Percentiles rank a stretch among this genome's conserved stretches.
These are phyloP conservation scores for Apophysomyces variabilis DNA, from an alignment of 371 early-diverging fungal genomes.

Conservation along the genomic window DNA sequence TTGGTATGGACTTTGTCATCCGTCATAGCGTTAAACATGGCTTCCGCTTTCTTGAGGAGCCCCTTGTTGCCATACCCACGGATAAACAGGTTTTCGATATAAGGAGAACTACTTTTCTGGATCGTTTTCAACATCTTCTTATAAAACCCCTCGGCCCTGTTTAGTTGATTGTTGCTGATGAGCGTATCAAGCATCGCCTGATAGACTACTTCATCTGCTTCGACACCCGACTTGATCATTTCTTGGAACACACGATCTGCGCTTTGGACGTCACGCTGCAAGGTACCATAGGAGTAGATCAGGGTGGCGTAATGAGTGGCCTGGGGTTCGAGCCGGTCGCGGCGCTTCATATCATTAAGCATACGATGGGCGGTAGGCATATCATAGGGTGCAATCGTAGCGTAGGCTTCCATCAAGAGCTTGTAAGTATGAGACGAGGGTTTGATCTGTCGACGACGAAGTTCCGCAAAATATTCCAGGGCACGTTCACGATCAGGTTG, in stretches of 20 bases:
- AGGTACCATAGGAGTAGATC: conserved; percentile 64
- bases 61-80: conserved; percentile 60
- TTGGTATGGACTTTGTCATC: conserved; percentile 41
- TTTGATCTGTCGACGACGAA: conserved; percentile 52
- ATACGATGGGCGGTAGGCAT: conserved; percentile 64
- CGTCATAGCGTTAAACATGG: conserved; percentile 58
- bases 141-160: conserved; percentile 52
- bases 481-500: conserved; percentile 59
- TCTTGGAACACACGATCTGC: conserved; percentile 57
- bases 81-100: conserved; percentile 70
- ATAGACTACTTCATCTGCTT: conserved; percentile 59
- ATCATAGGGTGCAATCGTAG: conserved; percentile 63
- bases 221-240: conserved; percentile 47
- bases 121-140: conserved; percentile 25
- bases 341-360: conserved; percentile 53
- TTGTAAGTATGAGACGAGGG: conserved; percentile 70
- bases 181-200: conserved; percentile 65
- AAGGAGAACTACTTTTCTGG: conserved; percentile 48
- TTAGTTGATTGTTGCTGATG: conserved; percentile 50
- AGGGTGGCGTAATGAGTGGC: conserved; percentile 65
- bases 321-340: conserved; percentile 50
- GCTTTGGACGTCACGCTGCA: conserved; percentile 58
- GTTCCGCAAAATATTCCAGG: conserved; percentile 56
- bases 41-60: conserved; percentile 49
- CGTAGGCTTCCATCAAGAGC: conserved; percentile 64